phyloP scores from a whole-genome alignment of 2,329 filamentous ascomycete species.

The Elsinoe necatrix region DNA sequence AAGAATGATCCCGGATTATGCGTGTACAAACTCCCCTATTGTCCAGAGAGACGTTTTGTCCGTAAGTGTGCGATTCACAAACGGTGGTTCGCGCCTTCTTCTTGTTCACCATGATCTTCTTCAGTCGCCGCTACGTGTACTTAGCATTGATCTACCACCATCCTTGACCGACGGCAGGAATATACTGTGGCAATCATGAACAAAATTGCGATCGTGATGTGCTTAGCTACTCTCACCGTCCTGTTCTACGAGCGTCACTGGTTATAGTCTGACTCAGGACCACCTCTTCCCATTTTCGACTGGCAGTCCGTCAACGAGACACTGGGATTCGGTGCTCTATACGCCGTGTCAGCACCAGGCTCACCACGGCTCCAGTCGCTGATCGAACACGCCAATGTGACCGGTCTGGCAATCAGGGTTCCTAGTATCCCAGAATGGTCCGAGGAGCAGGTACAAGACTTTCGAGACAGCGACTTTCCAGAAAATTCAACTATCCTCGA shows the following conservation, averaged over 20 bases:
- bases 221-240: neutral
- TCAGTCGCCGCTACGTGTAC: too few species aligned
- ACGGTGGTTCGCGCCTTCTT: too few species aligned
- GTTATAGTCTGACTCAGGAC: neutral
- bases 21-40: too few species aligned
- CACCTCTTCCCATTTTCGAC: neutral
- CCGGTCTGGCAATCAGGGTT: conserved; percentile 30
- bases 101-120: too few species aligned
- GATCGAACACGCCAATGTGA: conserved; percentile 32
- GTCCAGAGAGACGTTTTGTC: too few species aligned
- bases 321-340: conserved; percentile 31
- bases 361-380: conserved; percentile 29
- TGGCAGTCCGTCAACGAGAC: conserved; percentile 21
- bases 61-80: too few species aligned
- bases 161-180: too few species aligned
- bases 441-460: conserved; percentile 26
- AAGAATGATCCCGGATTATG: too few species aligned
- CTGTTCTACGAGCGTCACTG: neutral
- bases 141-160: too few species aligned
- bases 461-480: conserved; percentile 19
- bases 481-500: conserved; percentile 27
- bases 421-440: conserved; percentile 31
- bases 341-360: conserved; percentile 30
- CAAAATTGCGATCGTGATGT: neutral
- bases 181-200: neutral